Evolutionary conservation across 768 basidiomycete genomes (phyloP), one percentile per base, ranked within the genome.

Genomic region (Coprinopsis cinerea): DNA sequence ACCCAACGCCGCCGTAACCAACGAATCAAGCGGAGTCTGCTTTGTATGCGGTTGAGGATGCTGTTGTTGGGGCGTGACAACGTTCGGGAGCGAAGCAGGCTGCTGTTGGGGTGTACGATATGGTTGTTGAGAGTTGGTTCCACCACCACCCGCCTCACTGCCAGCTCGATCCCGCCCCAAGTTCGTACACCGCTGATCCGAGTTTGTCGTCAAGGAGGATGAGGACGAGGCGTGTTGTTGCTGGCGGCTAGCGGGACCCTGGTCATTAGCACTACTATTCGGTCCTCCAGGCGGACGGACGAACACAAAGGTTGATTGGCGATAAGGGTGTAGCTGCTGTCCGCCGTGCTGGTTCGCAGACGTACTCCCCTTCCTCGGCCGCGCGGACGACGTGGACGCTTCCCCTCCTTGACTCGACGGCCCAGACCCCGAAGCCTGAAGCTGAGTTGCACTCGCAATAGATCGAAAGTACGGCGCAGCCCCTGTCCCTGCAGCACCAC

Each of bases 1-100:
- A 26, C 75, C 73, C 39, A 78, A 70, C 25, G 83, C 82, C 3
- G 82, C 83, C 52, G 71, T 79, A 15, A 85, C 59, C 18, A 85
- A 63, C 0, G 81, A 83, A 50, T 82, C 81, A 34, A 85, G 61
- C 1, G 81, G 76, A 9, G 62, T 71, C 27, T 65, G 66, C n/a
- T 35, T 60, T 59, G 17, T 44, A 53, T 11, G 57, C 3, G 2
- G 44, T 44, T 24, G 55, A 28, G 30, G 43, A 47, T 23, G 52
- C 32, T 30, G 47, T 27, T 27, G 52, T 26, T 47, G 51, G 17
- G 49, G 51, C 34, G 34, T 49, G 28, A 35, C 6, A 15, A 44
- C 13, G 34, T 23, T 34, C 44, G 18, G 35, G 34, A 45, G 48
- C 17, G 22, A 34, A 26, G 39, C 36, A 35, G 22, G 48, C 20